These are phyloP conservation scores for Globisporangium radiosum DNA, from an alignment of 352 stramenopile genomes.

Conservation along the genomic window DNA sequence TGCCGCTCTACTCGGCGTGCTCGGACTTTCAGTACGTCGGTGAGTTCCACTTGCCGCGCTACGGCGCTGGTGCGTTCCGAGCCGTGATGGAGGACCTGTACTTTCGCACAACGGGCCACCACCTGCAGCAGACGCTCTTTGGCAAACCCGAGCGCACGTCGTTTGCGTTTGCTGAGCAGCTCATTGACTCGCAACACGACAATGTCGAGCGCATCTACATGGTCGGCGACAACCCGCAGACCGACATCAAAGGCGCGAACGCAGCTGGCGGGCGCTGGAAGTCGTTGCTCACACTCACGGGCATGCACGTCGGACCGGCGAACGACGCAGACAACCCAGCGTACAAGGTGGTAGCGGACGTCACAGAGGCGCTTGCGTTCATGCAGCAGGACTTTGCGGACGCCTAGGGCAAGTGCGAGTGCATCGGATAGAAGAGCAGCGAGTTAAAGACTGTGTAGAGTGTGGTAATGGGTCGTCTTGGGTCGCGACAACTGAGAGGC, in stretches of 20 bases:
- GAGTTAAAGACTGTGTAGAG: too few relatives aligned
- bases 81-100: conserved; percentile 69
- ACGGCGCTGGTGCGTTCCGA: conserved; percentile 75
- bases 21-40: conserved; percentile 87
- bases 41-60: conserved; percentile 77
- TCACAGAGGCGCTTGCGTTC: conserved; percentile 59
- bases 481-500: too few relatives aligned
- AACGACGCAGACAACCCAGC: conserved; percentile 61
- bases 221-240: conserved; percentile 80
- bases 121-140: conserved; percentile 65
- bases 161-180: conserved; percentile 66
- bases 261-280: conserved; percentile 69
- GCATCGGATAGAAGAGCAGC: too few relatives aligned
- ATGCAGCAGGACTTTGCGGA: conserved; percentile 66
- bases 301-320: conserved; percentile 65
- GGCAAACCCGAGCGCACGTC: conserved; percentile 76
- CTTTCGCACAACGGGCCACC: conserved; percentile 70
- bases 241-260: conserved; percentile 79
- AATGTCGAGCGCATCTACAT: conserved; percentile 79
- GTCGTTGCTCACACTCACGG: conserved; percentile 77
- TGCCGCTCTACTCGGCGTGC: conserved; percentile 78
- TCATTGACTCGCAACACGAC: conserved; percentile 65
- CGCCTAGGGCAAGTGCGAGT: neutral
- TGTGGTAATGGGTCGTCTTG: too few relatives aligned
- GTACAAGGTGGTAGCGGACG: conserved; percentile 71